Evolutionary conservation across 495 filamentous ascomycete genomes (phyloP), one percentile per base, ranked within the genome.

Genomic region (Chaetomium tenue): DNA sequence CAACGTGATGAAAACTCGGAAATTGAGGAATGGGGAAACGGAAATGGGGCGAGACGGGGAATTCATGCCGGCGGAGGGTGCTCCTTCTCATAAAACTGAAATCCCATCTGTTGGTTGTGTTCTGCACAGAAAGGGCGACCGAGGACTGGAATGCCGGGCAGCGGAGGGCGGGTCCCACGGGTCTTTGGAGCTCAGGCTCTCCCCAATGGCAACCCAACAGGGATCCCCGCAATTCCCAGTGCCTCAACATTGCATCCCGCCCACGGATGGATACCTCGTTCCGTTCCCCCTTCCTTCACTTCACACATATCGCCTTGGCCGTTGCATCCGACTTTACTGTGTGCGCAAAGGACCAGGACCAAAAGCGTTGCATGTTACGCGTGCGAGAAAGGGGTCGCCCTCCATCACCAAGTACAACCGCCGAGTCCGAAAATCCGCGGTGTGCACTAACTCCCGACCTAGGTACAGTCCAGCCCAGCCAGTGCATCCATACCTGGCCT

Each of bases 171-270:
- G n/a, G n/a, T n/a, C n/a, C n/a, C n/a, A 11, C 16, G 44, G 16
- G n/a, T 47, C 44, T 16, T 30, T 6, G 2, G 2, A 2, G 28
- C 28, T 30, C 28, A 30, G 28, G 28, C 28, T 30, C 28, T n/a
- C n/a, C n/a, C 28, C 26, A 3, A 37, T 15, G 52, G 52, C 12
- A 54, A 18, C 15, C 52, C 26, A 28, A 37, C 28, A 37, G 28
- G 52, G 52, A 13, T 55, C 52, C 52, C 52, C 52, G 26, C 52
- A 55, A 20, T 55, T n/a, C 3, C 26, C 15, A 33, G 26, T 55
- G 26, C 52, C 26, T 55, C 52, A 50, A 37, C 52, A 55, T n/a
- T 37, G 52, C 52, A 37, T 55, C 28, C 50, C 28, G 20, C 46
- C 46, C 46, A n/a, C 46, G n/a, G 46, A 50, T 50, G 46, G 44